phyloP scores from a whole-genome alignment of 192 early-diverging fungal genomes.

The Coemansia sp. region DNA sequence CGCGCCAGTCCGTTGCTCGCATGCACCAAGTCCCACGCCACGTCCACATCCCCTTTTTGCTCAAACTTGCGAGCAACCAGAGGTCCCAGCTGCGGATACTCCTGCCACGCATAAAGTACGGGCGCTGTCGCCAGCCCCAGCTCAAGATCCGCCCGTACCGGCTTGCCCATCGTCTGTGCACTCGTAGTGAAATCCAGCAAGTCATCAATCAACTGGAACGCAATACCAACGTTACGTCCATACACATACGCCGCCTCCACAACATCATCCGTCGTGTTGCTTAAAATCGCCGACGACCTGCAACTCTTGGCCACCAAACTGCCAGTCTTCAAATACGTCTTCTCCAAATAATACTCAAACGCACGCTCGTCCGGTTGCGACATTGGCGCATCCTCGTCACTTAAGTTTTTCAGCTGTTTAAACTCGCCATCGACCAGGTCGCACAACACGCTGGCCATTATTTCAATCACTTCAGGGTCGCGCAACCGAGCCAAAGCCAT shows the following conservation, averaged over 20 bases:
- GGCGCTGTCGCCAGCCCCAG: constrained; percentile 92
- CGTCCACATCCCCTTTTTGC: constrained; percentile 71
- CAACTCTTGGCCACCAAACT: constrained; percentile 93
- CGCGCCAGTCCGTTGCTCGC: constrained; percentile 73
- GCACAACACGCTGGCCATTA: constrained; percentile 88
- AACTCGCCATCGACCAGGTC: constrained; percentile 97
- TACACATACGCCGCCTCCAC: constrained; percentile 82
- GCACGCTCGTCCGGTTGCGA: constrained; percentile 42
- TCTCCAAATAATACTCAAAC: constrained; percentile 92
- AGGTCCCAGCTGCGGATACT: constrained; percentile 78
- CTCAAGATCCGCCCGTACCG: constrained; percentile 84
- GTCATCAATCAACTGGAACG: constrained; percentile 93
- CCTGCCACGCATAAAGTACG: constrained; percentile 88
- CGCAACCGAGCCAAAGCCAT: constrained; percentile 85
- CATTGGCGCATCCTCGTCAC: constrained; percentile 48
- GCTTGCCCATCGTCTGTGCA: constrained; percentile 77
- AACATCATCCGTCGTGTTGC: constrained; percentile 69
- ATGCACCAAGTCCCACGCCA: constrained; percentile 75
- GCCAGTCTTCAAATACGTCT: constrained; percentile 95
- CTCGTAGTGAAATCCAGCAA: constrained; percentile 84
- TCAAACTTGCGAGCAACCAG: constrained; percentile 87
- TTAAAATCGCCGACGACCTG: constrained; percentile 80
- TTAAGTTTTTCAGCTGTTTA: constrained; percentile 85
- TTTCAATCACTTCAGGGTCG: constrained; percentile 88
- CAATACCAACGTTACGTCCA: constrained; percentile 87